phyloP scores from a whole-genome alignment of 139 green algal genomes.

The Closterium sp. region DNA sequence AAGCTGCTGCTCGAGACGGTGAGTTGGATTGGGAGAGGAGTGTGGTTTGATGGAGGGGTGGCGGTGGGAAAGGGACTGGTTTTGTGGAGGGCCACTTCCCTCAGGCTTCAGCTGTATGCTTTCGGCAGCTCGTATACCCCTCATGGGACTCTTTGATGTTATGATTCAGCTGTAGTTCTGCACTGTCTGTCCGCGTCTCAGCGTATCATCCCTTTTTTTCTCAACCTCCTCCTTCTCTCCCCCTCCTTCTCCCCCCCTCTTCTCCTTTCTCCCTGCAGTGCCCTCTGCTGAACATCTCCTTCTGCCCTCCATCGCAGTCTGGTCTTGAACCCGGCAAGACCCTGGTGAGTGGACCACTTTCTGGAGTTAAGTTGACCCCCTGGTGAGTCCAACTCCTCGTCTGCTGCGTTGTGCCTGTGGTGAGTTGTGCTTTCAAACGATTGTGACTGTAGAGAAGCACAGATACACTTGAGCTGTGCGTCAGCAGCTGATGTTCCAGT shows the following conservation, averaged over 20 bases:
- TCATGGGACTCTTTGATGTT: neutral
- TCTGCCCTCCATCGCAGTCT: slow-evolving; percentile 61
- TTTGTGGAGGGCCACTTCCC: no score
- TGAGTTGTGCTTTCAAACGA: no score
- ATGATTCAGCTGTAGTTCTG: neutral
- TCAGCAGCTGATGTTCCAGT: no score
- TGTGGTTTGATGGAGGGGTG: no score
- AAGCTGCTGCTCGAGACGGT: neutral
- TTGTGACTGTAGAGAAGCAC: no score
- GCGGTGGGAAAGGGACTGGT: no score
- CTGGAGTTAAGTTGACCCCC: no score
- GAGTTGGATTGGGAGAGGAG: no score
- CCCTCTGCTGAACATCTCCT: slow-evolving; percentile 63
- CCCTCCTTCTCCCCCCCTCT: neutral
- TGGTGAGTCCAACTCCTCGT: no score
- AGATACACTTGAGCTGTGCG: no score
- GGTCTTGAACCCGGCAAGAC: slow-evolving; percentile 27
- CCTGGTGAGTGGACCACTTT: neutral
- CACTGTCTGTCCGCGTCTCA: neutral
- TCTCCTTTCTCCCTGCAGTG: slow-evolving; percentile 49
- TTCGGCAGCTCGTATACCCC: neutral
- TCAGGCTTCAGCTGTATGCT: neutral
- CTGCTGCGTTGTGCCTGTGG: no score
- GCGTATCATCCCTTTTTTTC: neutral
- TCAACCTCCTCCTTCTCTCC: neutral